A percentile compares a stretch with the other conserved stretches of the same genome.
phyloP scores from a whole-genome alignment of 2,329 filamentous ascomycete species.

The Ceratocystis smalleyi region DNA sequence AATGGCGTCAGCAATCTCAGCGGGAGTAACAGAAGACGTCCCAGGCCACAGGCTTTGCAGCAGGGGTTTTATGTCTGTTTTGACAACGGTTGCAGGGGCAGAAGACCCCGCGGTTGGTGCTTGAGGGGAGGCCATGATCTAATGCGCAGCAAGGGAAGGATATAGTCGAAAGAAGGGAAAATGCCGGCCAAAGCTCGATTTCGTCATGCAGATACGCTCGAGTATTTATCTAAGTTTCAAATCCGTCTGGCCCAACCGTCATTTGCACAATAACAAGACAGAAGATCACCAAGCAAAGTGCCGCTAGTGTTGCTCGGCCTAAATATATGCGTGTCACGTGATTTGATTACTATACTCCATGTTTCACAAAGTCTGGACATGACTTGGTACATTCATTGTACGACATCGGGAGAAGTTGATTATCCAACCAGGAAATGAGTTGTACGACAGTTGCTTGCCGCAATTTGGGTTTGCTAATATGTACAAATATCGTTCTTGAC shows the following conservation, averaged over 20 bases:
- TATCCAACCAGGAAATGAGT: not conserved
- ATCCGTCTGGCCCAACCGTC: no score
- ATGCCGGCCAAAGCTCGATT: not conserved
- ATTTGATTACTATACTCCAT: not conserved
- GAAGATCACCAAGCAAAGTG: no score
- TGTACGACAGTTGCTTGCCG: not conserved
- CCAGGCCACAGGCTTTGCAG: conserved; percentile 57
- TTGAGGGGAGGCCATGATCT: conserved; percentile 22
- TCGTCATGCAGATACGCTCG: not conserved
- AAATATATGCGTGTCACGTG: conserved; percentile 1
- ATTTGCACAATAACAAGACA: no score
- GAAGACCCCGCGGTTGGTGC: conserved; percentile 25
- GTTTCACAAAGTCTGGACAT: not conserved
- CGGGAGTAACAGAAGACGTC: conserved; percentile 43
- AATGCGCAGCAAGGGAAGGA: not conserved
- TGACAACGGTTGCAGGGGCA: conserved; percentile 24
- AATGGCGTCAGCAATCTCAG: conserved; percentile 80
- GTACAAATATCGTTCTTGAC: not conserved
- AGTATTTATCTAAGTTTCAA: not conserved
- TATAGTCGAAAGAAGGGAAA: not conserved
- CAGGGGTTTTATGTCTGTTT: conserved; percentile 51
- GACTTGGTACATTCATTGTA: not conserved
- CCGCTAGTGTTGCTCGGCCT: no score
- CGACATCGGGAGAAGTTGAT: not conserved
- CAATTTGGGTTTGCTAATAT: not conserved